Percentiles rank a stretch among this genome's conserved stretches.
Evolutionary conservation across 257 asterid genomes (phyloP).

Genomic region (Leptodermis oblonga): DNA sequence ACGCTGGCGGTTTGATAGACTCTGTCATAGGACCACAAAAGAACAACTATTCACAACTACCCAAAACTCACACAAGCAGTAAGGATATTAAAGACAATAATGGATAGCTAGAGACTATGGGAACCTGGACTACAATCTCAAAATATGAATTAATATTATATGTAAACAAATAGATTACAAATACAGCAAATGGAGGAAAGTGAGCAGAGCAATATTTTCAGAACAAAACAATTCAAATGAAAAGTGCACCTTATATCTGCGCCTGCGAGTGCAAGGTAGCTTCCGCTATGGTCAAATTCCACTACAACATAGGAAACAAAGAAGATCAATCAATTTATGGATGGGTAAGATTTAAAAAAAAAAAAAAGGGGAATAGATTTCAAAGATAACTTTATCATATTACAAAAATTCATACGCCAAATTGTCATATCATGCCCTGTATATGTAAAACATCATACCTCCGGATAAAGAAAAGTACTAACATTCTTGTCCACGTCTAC

Average conservation of each 20-base stretch:
- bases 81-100: not conserved
- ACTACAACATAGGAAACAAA: conserved; percentile 43
- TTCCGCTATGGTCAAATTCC: conserved; percentile 97
- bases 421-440: not conserved
- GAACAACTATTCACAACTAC: not conserved
- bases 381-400: too few relatives aligned
- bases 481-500: not conserved
- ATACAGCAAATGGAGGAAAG: not conserved
- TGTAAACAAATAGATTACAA: not conserved
- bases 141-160: not conserved
- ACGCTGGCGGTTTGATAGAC: conserved; percentile 83
- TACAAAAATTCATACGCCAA: not conserved
- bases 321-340: not conserved
- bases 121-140: not conserved
- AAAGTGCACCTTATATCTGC: conserved; percentile 63
- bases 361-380: not conserved
- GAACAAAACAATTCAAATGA: not conserved
- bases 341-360: not conserved
- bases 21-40: conserved; percentile 34
- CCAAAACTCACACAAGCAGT: not conserved
- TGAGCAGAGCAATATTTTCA: not conserved
- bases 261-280: conserved; percentile 87
- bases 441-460: not conserved
- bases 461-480: not conserved
- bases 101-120: not conserved